Percentiles rank a stretch among this genome's conserved stretches.
These are phyloP conservation scores for Sugiyamaella sp. DNA, from an alignment of 1,139 yeast genomes.

Conservation along the genomic window DNA sequence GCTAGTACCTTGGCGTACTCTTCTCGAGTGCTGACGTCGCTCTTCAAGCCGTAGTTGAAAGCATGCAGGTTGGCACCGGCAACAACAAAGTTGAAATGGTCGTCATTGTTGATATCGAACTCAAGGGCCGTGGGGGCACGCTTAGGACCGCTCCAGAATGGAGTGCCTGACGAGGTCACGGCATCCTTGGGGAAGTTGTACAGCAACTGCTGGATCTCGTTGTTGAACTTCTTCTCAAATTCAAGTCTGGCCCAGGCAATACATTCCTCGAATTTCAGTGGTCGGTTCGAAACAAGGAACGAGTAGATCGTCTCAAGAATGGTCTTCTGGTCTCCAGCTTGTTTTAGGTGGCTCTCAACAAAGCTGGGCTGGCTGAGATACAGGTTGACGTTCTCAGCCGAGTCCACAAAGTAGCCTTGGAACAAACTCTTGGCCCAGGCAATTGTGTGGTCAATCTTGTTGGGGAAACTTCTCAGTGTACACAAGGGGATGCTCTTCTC, in stretches of 20 bases:
- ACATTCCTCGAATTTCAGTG: conserved; percentile 90
- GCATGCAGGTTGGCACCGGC: conserved; percentile 95
- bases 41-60: conserved; percentile 74
- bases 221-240: conserved; percentile 80
- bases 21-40: conserved; percentile 31
- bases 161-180: conserved; percentile 83
- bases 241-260: conserved; percentile 92
- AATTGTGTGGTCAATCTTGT: conserved; percentile 96
- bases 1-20: conserved; percentile 54
- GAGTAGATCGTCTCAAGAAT: conserved; percentile 76
- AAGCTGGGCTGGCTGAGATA: conserved; percentile 91
- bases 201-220: conserved; percentile 85
- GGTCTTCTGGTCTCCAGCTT: conserved; percentile 87
- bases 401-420: conserved; percentile 89
- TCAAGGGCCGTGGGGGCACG: conserved; percentile 87
- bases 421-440: conserved; percentile 98
- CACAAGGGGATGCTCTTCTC: conserved; percentile 97
- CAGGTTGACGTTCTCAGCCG: conserved; percentile 90
- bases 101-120: conserved; percentile 73
- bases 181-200: conserved; percentile 96
- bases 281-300: conserved; percentile 73
- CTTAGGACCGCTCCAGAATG: conserved; percentile 98
- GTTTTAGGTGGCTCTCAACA: conserved; percentile 87
- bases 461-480: conserved; percentile 95
- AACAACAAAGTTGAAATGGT: conserved; percentile 80